Base-by-base conservation (phyloP, 2,329 filamentous ascomycete species). In the Colletotrichum lini region DNA sequence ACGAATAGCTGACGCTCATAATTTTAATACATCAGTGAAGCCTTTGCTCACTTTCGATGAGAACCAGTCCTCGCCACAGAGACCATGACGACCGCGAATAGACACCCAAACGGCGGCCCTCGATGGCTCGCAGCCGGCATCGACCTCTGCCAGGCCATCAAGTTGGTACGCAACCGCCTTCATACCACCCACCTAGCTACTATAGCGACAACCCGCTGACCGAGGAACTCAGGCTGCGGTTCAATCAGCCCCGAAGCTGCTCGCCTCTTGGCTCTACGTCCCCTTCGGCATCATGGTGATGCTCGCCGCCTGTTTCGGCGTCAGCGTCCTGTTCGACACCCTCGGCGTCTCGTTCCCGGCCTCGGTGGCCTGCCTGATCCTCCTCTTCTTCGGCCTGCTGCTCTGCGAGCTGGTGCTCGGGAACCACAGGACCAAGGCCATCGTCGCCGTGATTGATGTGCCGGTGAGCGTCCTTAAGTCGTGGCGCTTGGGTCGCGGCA, bases 321-420 rank as follows among this genome's bases (percentile, higher is more conserved):
- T 85, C 35, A 80, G 84, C 72, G 79, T 79, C n/a, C 74, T 86
- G 30, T 81, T 86, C 69, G 79, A 80, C 15, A 77, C 86, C 9
- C 83, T 84, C 65, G 81, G 82, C 26, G 83, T 90, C 9, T 83
- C 86, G 0, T 91, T 91, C 72, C 89, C 89, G 0, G 86, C 89
- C 2, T 90, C 88, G 2, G 89, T 91, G 3, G 88, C 89, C 4
- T 88, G 87, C 53, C 82, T 91, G 74, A 79, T 91, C 53, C 72
- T 89, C 10, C 79, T 91, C 2, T 90, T 90, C 74, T 74, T 87
- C 23, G 81, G 76, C 0, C 79, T 91, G 13, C 80, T 90, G 9
- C 65, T 83, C 0, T 84, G 80, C 10, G 87, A 90, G 75, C 65
- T 78, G 4, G 61, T 84, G 0, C 72, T 90, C 21, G 88, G 88